Conservation (phyloP, 331 rosid species). For the Cucumis variabilis region DNA sequence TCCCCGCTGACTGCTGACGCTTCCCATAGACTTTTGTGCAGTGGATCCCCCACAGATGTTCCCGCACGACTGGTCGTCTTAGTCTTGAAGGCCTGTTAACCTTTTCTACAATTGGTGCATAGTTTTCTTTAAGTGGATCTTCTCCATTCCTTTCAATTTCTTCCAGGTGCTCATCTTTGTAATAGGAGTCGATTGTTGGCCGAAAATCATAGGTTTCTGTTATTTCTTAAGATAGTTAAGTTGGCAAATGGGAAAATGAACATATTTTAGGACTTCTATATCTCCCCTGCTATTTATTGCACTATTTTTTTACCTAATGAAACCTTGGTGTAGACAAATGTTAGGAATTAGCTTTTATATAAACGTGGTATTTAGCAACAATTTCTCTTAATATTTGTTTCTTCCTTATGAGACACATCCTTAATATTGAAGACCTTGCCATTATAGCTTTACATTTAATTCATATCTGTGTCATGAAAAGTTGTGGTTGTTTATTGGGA, state of each 20-base stretch:
- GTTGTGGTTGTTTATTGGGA: background rate
- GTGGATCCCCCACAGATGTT: too few species aligned
- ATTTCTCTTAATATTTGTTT: background rate
- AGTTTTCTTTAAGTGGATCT: too few species aligned
- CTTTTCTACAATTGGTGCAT: too few species aligned
- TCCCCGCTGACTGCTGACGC: too few species aligned
- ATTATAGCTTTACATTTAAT: background rate
- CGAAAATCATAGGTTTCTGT: background rate
- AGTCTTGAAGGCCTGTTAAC: too few species aligned
- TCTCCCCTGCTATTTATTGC: background rate
- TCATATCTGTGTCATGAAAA: background rate
- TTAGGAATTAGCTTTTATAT: background rate
- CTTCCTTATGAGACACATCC: background rate
- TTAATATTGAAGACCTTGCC: background rate
- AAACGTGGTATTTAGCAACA: background rate
- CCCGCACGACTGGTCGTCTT: too few species aligned
- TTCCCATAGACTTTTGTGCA: too few species aligned
- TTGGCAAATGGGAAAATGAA: background rate
- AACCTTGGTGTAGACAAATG: background rate
- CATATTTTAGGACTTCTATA: background rate
- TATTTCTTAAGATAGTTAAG: background rate
- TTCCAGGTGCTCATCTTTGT: too few species aligned
- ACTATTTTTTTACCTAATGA: background rate
- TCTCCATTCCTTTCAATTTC: too few species aligned
- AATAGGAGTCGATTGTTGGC: too few species aligned